Evolutionary conservation across 1,284 basidiomycete species (phyloP), one percentile per base, ranked within the genome.

Genomic region (Sanghuangporus weigelae): DNA sequence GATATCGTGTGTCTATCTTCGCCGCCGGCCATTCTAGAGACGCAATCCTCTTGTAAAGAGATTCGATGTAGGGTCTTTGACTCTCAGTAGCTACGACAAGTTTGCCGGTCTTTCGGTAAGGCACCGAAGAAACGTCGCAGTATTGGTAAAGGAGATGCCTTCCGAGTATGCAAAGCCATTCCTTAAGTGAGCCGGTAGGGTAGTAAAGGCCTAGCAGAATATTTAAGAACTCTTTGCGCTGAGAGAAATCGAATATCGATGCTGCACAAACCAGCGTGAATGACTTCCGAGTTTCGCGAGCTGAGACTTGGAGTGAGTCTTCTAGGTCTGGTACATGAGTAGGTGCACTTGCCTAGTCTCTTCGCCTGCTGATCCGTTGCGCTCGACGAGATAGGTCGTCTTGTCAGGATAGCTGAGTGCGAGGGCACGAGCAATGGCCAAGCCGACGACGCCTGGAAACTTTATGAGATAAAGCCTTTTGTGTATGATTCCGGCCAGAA

Each of bases 231-330:
- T 58, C 3, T 42, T 46, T 36, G 14, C 38, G 55, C 21, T 35
- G 53, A 58, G 42, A 42, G 14, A 35, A 19, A 53, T 46, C 16
- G 50, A 46, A n/a, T n/a, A 19, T n/a, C 40, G 7, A n/a, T 12
- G n/a, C n/a, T 46, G 31, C 42, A 68, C 72, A 62, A 70, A 86
- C 92, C 93, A 66, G 93, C 93, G 76, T 98, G 96, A 50, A 98
- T 91, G 14, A 99, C 96, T 72, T 98, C 96, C 1, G 94, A 96
- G 73, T 98, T 98, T 21, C 96, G 87, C 44, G 95, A 95, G 73
- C 93, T 95, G 64, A 23, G 11, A 19, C 42, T 10, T 40, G 4
- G 56, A 40, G 19, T 12, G 19, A 57, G 36, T 19, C 38, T 55
- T 31, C 19, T 62, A 40, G n/a, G 63, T 55, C 23, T 55, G 51